Base-by-base conservation (phyloP, 176 grass and related monocot species). In the Canna indica region DNA sequence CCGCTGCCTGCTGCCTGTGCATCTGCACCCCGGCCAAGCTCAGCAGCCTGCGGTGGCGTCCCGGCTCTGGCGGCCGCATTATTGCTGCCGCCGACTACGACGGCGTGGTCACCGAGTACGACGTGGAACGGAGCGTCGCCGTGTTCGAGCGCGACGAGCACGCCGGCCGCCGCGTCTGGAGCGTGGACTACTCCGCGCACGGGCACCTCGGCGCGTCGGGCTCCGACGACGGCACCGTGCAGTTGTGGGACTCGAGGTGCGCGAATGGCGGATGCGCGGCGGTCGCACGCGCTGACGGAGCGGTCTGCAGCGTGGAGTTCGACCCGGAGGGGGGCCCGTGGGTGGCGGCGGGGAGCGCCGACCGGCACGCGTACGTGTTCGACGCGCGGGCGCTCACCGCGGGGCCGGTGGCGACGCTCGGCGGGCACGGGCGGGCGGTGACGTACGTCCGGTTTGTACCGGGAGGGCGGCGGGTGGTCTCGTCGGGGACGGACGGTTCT, bases 1-100 rank as follows among this genome's bases (percentile, higher is more conserved):
- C 56, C 54, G 71, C 79, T 2, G 62, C 79, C 48, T 77, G 48
- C n/a, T 20, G n/a, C 8, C 24, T 75, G 25, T 90, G 84, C 83
- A 90, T 97, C 75, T 93, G 89, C 79, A 79, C 88, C 45, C 89
- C 94, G 67, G 94, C 94, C 1, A 97, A 97, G 84, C 88, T 97
- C 36, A 97, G 94, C 84, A 92, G 86, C 85, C 89, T 93, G 69
- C 82, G 86, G 75, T 97, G 86, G 86, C 84, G 76, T 0, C 86
- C 84, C 5, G 58, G 30, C n/a, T 56, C 3, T 17, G 9, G 39
- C 54, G 25, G 62, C 13, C 0, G 65, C 45, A 22, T 66, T 67
- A 85, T 97, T n/a, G 88, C 81, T 0, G 84, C 84, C 33, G 94
- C 86, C 25, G 94, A 97, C 81, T 97, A 97, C 72, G 94, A 97